A percentile compares a stretch with the other conserved stretches of the same genome.
Evolutionary conservation across 1,139 yeast genomes (phyloP).

Genomic region (Nakaseomyces bracarensis): DNA sequence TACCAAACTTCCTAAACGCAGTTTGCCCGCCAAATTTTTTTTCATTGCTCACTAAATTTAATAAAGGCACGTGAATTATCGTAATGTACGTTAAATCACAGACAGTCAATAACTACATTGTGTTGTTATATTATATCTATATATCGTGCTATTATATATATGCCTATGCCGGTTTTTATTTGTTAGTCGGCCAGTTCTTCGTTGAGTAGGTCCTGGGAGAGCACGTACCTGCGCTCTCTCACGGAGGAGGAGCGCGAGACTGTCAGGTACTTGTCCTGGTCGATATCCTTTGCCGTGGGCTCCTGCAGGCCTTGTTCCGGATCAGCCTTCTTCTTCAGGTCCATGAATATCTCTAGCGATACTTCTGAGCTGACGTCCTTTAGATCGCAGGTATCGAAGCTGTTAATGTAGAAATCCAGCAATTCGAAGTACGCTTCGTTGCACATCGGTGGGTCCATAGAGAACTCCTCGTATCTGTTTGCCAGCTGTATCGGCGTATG

Average conservation of each 20-base stretch:
- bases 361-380: slow-evolving; percentile 23
- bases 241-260: slow-evolving; percentile 28
- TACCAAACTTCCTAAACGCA: not conserved
- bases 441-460: slow-evolving; percentile 45
- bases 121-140: too few species aligned
- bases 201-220: slow-evolving; percentile 40
- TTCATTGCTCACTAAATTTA: too few species aligned
- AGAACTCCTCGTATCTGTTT: slow-evolving; percentile 34
- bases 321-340: slow-evolving; percentile 41
- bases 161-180: too few species aligned
- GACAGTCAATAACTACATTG: too few species aligned
- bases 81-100: not conserved
- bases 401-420: slow-evolving; percentile 52
- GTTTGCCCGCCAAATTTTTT: too few species aligned
- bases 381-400: slow-evolving; percentile 38
- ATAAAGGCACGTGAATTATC: not conserved
- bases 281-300: slow-evolving; percentile 15
- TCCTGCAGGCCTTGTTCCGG: slow-evolving; percentile 39
- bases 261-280: slow-evolving; percentile 28
- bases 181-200: slow-evolving; percentile 24
- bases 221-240: slow-evolving; percentile 45
- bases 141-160: too few species aligned
- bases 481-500: slow-evolving; percentile 19
- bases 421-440: slow-evolving; percentile 55
- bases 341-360: slow-evolving; percentile 41